phyloP scores from a whole-genome alignment of 352 stramenopile genomes.

The Phytopythium montanum region DNA sequence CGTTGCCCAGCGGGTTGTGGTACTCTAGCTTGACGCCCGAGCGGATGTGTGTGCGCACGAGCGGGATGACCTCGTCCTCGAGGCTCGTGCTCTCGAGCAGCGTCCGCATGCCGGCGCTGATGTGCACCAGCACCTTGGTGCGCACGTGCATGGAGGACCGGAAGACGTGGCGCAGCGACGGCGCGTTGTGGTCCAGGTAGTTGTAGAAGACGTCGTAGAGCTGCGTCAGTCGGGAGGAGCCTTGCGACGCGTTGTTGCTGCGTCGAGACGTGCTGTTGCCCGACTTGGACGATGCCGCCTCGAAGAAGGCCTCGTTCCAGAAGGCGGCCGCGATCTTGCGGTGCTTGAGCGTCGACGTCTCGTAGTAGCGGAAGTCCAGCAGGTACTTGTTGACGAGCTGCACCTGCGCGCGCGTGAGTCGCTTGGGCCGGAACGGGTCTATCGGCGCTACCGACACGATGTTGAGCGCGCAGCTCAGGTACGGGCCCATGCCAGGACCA shows the following conservation, averaged over 20 bases:
- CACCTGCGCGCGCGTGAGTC: constrained; percentile 26
- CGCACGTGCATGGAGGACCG: constrained; percentile 47
- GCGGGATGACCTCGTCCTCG: constrained; percentile 55
- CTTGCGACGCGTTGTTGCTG: constrained; percentile 8
- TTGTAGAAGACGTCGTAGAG: constrained; percentile 49
- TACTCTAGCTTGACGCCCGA: constrained; percentile 82
- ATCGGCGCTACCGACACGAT: constrained; percentile 5
- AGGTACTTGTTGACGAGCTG: constrained; percentile 31
- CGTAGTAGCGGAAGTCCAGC: constrained; percentile 32
- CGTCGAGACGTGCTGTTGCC: constrained; percentile 8
- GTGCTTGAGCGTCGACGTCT: constrained; percentile 30
- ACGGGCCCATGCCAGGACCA: constrained; percentile 12
- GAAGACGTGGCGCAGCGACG: constrained; percentile 42
- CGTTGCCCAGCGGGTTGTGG: constrained; percentile 88
- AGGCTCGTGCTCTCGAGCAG: constrained; percentile 47
- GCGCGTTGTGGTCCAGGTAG: constrained; percentile 41
- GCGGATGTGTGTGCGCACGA: constrained; percentile 74
- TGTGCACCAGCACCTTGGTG: constrained; percentile 89
- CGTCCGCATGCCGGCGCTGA: constrained; percentile 54
- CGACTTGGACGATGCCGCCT: constrained; percentile 15
- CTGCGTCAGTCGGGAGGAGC: constrained; percentile 17
- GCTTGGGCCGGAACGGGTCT: constrained; percentile 12
- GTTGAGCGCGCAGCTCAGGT: constrained; percentile 19
- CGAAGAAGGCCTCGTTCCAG: constrained; percentile 37
- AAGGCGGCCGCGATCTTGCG: constrained; percentile 24